Base-by-base conservation (phyloP, 805 yeast species). In the Trichomonascus vanleenenianus region DNA sequence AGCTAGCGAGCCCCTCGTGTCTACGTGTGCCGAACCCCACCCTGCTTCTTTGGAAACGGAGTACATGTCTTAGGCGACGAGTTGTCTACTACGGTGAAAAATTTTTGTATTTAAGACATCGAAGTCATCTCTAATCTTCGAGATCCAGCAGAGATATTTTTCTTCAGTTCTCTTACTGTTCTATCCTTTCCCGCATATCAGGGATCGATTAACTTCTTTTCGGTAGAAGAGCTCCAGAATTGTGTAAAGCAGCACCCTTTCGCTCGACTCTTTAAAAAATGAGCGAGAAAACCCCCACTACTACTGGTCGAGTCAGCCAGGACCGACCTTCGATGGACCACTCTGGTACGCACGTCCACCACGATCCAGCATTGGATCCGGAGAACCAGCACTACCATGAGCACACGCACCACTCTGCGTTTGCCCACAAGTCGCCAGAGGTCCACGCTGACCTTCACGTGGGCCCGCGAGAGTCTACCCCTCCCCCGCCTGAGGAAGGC, bases 291-390 rank as follows among this genome's bases (percentile, higher is more conserved):
- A 34, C 37, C 11, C 15, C 16, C 11, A n/a, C 16, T 9, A 34
- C 27, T 22, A 5, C 27, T 4, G 7, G 7, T 22, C 27, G 27
- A 5, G 7, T 22, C 27, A 22, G 27, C 27, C 27, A 22, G 7
- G 27, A 22, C n/a, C n/a, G n/a, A n/a, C n/a, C n/a, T 11, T 30
- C 10, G 10, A 30, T 30, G 34, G 12, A 5, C 6, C 34, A 11
- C 12, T 31, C 15, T 31, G n/a, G 15, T 5, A 10, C 4, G 34
- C n/a, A 31, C 10, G 10, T 31, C 10, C 33, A 49, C 36, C 43
- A 40, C 53, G 67, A 63, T 44, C 59, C 64, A 1, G 66, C 64
- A 3, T 50, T 63, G 41, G 63, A 62, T 35, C 61, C 65, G 7
- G 40, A 35, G 11, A 54, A 62, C 50, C 66, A 63, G 52, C 66